Base-by-base conservation (phyloP, 805 yeast genomes). In the Cyberlindnera nakhonratchasimensis region DNA sequence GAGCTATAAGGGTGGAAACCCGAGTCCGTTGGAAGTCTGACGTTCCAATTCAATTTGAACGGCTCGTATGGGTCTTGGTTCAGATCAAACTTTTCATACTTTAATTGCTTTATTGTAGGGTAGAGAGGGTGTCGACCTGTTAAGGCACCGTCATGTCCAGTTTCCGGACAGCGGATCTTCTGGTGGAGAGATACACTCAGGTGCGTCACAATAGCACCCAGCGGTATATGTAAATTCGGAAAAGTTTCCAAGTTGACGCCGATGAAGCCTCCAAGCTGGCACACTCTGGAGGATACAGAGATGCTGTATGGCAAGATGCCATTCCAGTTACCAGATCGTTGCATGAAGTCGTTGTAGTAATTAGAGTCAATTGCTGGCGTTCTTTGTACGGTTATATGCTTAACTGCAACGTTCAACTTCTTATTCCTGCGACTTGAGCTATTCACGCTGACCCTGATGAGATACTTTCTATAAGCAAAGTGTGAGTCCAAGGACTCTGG, bases 1-100 rank as follows among this genome's bases (percentile, higher is more conserved):
- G 54, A 51, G 6, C 50, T 47, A 26, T 43, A 54, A 4, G 59
- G 52, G 17, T 39, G 36, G 26, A 52, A 46, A 42, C 37, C 24
- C 12, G 17, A 24, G 11, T n/a, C 25, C 8, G 32, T 22, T 10
- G 56, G 54, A 2, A 53, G 20, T 21, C 23, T 29, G 6, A 50
- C 16, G 2, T 23, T 29, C 47, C 48, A 48, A 12, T 13, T 22
- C 25, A 37, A n/a, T 23, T 30, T 34, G 25, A 41, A 23, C 13
- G 48, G 48, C 4, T 40, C 38, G 20, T 41, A 38, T 5, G 48
- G 48, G 19, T 41, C 45, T 9, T 14, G 18, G 4, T 23, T 25
- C 12, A 21, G 18, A 7, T 14, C 18, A 16, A 42, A 36, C 13
- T 12, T 22, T 17, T 37, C 22, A 14, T 5, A 16, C 12, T 26